Percentiles rank a stretch among this genome's conserved stretches.
phyloP scores from a whole-genome alignment of 164 flowering plant genomes.

The Vitis labrusca region DNA sequence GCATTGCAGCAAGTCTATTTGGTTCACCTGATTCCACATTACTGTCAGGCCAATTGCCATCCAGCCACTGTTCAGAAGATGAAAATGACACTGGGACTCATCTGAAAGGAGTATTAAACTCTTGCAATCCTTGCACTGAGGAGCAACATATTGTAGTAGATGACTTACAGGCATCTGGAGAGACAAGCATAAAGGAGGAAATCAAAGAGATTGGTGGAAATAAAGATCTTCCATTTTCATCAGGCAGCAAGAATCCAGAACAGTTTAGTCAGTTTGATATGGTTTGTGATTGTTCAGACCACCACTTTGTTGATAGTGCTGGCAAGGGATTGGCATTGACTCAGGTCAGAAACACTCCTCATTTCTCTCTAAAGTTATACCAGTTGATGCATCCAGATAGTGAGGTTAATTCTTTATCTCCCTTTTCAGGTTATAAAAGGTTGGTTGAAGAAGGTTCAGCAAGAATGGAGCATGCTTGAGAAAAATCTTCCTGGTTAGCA shows the following conservation, averaged over 20 bases:
- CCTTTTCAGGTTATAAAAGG: constrained; percentile 51
- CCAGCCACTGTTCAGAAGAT: constrained; percentile 17
- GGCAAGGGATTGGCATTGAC: constrained; percentile 35
- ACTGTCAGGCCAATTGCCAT: constrained; percentile 21
- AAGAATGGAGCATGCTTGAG: constrained; percentile 88
- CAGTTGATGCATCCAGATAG: not conserved
- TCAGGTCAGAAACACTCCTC: constrained; percentile 43
- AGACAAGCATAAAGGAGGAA: constrained; percentile 18
- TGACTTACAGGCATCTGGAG: constrained; percentile 20
- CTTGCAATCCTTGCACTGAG: constrained; percentile 19
- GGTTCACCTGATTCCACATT: constrained; percentile 47
- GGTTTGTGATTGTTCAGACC: constrained; percentile 64
- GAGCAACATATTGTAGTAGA: constrained; percentile 6
- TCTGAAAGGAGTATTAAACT: constrained; percentile 27
- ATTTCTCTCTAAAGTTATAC: not conserved
- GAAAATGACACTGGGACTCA: constrained; percentile 14
- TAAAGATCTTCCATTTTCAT: constrained; percentile 6
- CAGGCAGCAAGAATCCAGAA: constrained; percentile 15
- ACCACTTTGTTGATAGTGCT: constrained; percentile 57
- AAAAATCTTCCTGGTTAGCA: constrained; percentile 77
- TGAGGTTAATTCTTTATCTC: not conserved
- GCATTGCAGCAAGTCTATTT: constrained; percentile 53
- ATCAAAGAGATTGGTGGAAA: constrained; percentile 21
- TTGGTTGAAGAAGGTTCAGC: constrained; percentile 89
- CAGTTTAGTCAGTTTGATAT: constrained; percentile 67